Base-by-base conservation (phyloP, 139 green algal genomes). In the Chlamydomonas schloesseri region DNA sequence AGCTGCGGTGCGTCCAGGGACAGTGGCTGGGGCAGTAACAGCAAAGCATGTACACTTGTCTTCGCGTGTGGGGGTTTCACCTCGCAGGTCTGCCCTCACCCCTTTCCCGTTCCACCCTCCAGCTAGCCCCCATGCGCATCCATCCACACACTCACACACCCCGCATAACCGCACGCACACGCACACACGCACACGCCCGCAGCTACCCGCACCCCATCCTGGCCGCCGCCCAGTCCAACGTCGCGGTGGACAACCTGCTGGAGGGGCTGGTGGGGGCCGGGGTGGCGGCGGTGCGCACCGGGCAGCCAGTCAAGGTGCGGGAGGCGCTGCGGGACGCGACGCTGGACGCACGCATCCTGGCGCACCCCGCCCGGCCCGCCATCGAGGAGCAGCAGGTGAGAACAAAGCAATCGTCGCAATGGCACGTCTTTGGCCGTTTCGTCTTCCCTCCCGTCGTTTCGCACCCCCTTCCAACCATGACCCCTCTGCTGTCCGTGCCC, bases 261-360 rank as follows among this genome's bases (percentile, higher is more conserved):
- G 88, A 92, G 42, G 88, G 84, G 36, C 69, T 92, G 69, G 72
- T 89, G 46, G 80, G 80, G 68, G 33, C 60, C 33, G 88, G 88
- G 3, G 55, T 92, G 57, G 29, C 34, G 31, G 88, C 84, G 42
- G 80, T 92, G 73, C 57, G 88, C 0, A 31, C 83, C 42, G 88
- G 88, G 60, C 88, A 92, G 84, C 88, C 88, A 5, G 84, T 89
- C 46, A 92, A 92, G 73, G 88, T 91, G 83, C n/a, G 88, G n/a
- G 83, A 87, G 78, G 81, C 88, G 1, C 85, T 92, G 21, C 60
- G 89, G 24, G 89, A 79, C 29, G 85, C 85, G 37, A 92, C 89
- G 0, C 81, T 92, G 69, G 89, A 92, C 69, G 89, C 89, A 0
- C 74, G 87, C 47, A 57, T 92, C 26, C 55, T 88, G 69, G 68